phyloP scores from a whole-genome alignment of 2,329 filamentous ascomycete species.

The Talaromyces sp. region DNA sequence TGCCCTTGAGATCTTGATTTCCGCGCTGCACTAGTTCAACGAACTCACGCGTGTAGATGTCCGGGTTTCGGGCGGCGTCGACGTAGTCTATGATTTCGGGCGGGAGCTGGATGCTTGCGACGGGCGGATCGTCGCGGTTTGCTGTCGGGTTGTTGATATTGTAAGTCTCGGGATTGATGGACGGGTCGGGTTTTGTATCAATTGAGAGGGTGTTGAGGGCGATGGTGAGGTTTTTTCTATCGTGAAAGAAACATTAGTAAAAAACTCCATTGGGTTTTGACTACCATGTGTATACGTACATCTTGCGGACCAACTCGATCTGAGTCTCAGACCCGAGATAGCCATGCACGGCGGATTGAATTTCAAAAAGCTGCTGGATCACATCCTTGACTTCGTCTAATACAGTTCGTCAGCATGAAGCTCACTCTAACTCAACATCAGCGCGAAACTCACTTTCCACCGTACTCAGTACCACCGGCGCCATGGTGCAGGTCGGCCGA shows the following conservation, averaged over 20 bases:
- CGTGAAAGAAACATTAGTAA: not conserved
- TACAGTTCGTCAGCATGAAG: not conserved
- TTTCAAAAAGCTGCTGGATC: slow-evolving; percentile 61
- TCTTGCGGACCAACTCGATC: slow-evolving; percentile 56
- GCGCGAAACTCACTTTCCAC: slow-evolving; percentile 32
- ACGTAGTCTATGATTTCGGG: slow-evolving; percentile 63
- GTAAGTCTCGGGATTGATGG: slow-evolving; percentile 12
- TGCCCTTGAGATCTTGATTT: slow-evolving; percentile 62
- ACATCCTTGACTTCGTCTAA: slow-evolving; percentile 57
- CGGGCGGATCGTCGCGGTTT: slow-evolving; percentile 32
- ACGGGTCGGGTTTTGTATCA: slow-evolving; percentile 31
- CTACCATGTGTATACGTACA: slow-evolving; percentile 39
- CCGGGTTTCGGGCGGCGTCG: slow-evolving; percentile 61
- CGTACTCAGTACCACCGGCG: slow-evolving; percentile 33
- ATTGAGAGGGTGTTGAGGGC: slow-evolving; percentile 53
- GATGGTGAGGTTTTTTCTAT: slow-evolving; percentile 50
- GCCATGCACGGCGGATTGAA: slow-evolving; percentile 57
- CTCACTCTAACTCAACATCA: slow-evolving; percentile 24
- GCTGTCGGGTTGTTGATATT: not conserved
- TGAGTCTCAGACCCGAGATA: slow-evolving; percentile 58
- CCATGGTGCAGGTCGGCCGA: slow-evolving; percentile 26
- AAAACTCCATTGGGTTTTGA: not conserved
- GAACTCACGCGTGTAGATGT: slow-evolving; percentile 65
- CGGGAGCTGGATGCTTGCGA: slow-evolving; percentile 54
- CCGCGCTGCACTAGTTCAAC: slow-evolving; percentile 61